phyloP scores from a whole-genome alignment of 2,329 filamentous ascomycete genomes.

The Alternaria sp. region DNA sequence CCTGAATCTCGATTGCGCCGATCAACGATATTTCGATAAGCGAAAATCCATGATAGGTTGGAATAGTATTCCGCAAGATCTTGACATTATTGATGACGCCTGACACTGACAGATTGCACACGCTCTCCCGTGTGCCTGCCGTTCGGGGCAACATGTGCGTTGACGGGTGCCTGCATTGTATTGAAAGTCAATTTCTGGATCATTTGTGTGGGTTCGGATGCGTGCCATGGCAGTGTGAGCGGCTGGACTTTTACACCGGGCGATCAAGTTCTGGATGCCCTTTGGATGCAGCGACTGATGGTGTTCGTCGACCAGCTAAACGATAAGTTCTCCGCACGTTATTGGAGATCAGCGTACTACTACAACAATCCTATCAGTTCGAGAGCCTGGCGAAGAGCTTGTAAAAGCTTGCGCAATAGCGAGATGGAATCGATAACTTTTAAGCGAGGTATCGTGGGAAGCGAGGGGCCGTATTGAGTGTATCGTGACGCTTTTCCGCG shows the following conservation, averaged over 20 bases:
- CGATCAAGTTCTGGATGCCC: background rate
- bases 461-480: background rate
- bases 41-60: conserved; percentile 20
- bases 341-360: conserved; percentile 6
- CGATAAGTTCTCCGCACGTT: background rate
- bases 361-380: background rate
- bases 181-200: conserved; percentile 1
- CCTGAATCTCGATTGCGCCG: conserved; percentile 1
- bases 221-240: background rate
- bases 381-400: background rate
- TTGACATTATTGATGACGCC: conserved; percentile 18
- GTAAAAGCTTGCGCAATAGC: background rate
- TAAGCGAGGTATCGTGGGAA: background rate
- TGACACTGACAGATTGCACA: conserved; percentile 8
- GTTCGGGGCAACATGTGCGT: conserved; percentile 3
- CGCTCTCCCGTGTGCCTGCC: conserved; percentile 3
- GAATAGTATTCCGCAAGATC: background rate
- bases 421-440: background rate
- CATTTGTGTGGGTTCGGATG: conserved; percentile 2
- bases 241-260: background rate
- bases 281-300: background rate
- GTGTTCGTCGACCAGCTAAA: conserved; percentile 3
- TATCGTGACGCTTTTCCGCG: conserved; percentile 6
- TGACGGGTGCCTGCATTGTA: conserved; percentile 17
- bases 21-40: conserved; percentile 15